Percentiles rank a stretch among this genome's conserved stretches.
Evolutionary conservation across 176 grass and related monocot species (phyloP).

Genomic region (Cenchrus fungigraminus): DNA sequence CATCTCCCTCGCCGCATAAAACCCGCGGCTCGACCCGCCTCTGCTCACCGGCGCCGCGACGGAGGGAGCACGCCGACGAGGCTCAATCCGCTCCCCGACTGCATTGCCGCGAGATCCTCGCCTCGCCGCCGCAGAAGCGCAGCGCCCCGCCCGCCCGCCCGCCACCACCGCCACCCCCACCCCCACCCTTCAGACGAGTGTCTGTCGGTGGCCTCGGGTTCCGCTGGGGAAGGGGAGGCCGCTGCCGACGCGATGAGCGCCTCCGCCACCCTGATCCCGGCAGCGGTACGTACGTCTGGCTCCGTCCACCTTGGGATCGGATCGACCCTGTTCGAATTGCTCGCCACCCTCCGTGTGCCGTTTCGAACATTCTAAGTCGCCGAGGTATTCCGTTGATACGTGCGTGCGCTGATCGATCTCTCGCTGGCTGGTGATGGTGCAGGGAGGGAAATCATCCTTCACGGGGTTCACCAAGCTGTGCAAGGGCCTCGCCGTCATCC

Average conservation of each 20-base stretch:
- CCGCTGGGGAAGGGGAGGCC: neutral
- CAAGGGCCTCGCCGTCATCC: constrained; percentile 75
- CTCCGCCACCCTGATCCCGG: constrained; percentile 7
- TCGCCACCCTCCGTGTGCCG: neutral
- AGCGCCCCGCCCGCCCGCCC: too few relatives aligned
- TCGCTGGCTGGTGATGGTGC: constrained; percentile 20
- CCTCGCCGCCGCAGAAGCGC: neutral
- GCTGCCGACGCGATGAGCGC: constrained; percentile 28
- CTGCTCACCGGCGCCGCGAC: constrained; percentile 28
- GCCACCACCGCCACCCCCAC: neutral
- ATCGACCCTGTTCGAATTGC: neutral
- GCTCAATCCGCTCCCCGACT: neutral
- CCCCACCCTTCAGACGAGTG: too few relatives aligned
- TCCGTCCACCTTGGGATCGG: neutral
- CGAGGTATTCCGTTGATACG: neutral
- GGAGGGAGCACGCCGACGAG: neutral
- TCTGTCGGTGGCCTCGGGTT: neutral
- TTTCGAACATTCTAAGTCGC: neutral
- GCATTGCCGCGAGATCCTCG: neutral
- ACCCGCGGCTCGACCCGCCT: neutral
- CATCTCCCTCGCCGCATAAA: neutral
- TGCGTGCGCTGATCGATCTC: neutral
- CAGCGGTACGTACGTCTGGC: constrained; percentile 15
- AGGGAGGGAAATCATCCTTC: constrained; percentile 64
- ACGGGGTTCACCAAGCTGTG: constrained; percentile 83